Base-by-base conservation (phyloP, 1,284 basidiomycete genomes). In the Heimioporus retisporus region DNA sequence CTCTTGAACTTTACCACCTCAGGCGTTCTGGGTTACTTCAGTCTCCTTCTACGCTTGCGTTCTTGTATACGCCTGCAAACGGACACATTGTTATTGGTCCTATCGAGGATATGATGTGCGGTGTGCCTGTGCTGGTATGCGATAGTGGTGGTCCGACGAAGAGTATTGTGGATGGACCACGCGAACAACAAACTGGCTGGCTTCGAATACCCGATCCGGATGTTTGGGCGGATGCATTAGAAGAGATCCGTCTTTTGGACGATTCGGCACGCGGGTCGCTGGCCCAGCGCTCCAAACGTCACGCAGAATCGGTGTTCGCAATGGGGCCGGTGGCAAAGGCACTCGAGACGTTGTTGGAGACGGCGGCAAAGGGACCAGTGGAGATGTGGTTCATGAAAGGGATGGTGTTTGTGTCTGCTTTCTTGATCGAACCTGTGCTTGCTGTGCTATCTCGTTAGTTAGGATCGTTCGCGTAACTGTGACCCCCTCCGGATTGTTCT, bases 51-150 rank as follows among this genome's bases (percentile, higher is more conserved):
- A 95, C 94, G 0, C 81, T 88, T 15, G 92, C 88, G 0, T 84
- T 99, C 0, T 85, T 99, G 6, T 99, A 99, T 79, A 99, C 98
- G 0, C 97, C 98, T 0, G 85, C 89, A 3, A 97, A 98, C 79
- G 97, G 99, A 77, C 97, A 99, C 79, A 98, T 99, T 77, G 97
- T 98, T 3, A 99, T 99, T 72, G 97, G 94, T 0, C 97, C 97
- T 0, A 88, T 99, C 8, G 98, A 99, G 79, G 97, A 90, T 1
- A 98, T 99, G 96, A 88, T 92, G 3, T 97, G 93, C 68, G 95
- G 96, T 2, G 78, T 99, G 1, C 96, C 96, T 0, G 94, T 99
- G 0, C 80, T 99, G 10, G 96, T 96, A 0, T 95, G 93, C 72
- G 85, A 96, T 78, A 93, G 88, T 60, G 97, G 98, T 44, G 97